A percentile compares a stretch with the other conserved stretches of the same genome.
These are phyloP conservation scores for Calendula officinalis DNA, from an alignment of 129 eudicot species.

Conservation along the genomic window DNA sequence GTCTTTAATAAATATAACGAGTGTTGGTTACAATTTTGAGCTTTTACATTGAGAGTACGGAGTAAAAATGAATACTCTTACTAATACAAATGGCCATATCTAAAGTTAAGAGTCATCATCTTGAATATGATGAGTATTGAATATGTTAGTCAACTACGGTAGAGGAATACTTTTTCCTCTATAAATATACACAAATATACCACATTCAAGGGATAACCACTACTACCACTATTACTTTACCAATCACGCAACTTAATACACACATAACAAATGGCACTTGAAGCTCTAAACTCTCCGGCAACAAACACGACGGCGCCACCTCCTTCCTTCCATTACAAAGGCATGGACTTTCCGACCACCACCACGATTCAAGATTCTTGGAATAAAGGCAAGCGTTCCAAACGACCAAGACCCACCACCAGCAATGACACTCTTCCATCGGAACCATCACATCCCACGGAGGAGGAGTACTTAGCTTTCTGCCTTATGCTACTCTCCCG, in stretches of 20 bases:
- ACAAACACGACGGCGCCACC: background rate
- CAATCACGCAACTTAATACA: conserved; percentile 43
- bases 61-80: too few relatives aligned
- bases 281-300: background rate
- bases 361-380: conserved; percentile 38
- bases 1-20: too few relatives aligned
- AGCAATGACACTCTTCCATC: conserved; percentile 9
- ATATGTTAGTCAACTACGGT: conserved; percentile 36
- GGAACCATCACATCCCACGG: background rate
- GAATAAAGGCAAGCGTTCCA: conserved; percentile 69
- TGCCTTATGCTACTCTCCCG: conserved; percentile 6
- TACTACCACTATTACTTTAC: conserved; percentile 25
- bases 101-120: conserved; percentile 15
- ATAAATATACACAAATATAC: conserved; percentile 29
- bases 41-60: too few relatives aligned
- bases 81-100: conserved; percentile 3
- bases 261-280: background rate
- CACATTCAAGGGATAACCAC: background rate
- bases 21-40: too few relatives aligned
- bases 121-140: conserved; percentile 22
- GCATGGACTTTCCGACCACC: conserved; percentile 11
- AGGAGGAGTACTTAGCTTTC: background rate
- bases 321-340: conserved; percentile 5
- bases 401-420: conserved; percentile 40
- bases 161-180: conserved; percentile 27